Evolutionary conservation across 2,329 filamentous ascomycete genomes (phyloP), one percentile per base, ranked within the genome.

Genomic region (Trichoderma citrinoviride): DNA sequence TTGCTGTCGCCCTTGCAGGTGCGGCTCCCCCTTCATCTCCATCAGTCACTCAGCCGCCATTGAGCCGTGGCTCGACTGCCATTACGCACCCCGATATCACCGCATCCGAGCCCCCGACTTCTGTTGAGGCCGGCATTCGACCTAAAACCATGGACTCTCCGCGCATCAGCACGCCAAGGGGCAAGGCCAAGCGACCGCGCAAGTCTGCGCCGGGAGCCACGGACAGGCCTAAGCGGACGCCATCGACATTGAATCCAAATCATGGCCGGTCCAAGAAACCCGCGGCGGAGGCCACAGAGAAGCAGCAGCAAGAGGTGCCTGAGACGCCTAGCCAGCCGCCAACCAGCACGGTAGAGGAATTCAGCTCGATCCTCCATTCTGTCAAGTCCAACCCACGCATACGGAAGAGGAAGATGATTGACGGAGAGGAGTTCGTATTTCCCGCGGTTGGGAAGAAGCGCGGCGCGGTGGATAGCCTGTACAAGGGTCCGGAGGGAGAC

Each of bases 311-410:
- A 5, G 58, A 61, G n/a, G 37, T 14, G 17, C 25, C 63, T 5
- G 23, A 40, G 10, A 41, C 61, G 15, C 44, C 52, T 29, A 52
- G 29, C 5, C 66, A 67, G n/a, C 68, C 67, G 1, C 53, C 68
- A 4, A 67, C 61, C 41, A 46, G 66, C 21, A 40, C 50, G 5
- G 56, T 23, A 8, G 61, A 49, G 44, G 64, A 64, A 21, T 65
- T 67, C 50, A 79, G 73, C 65, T 84, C 83, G 3, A 85, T 85
- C n/a, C 73, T 81, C 4, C 77, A 79, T 8, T 80, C 82, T 1
- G 82, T 85, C 65, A 85, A 85, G 70, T 74, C 75, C 10, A 79
- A 82, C 44, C 78, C 78, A 6, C 78, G 81, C 23, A 74, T 78
- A 44, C 77, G 82, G 65, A 83, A 81, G 70, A 77, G 78, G 15